A percentile compares a stretch with the other conserved stretches of the same genome.
These are phyloP conservation scores for Simplicillium sp. DNA, from an alignment of 2,329 filamentous ascomycete species.

Conservation along the genomic window DNA sequence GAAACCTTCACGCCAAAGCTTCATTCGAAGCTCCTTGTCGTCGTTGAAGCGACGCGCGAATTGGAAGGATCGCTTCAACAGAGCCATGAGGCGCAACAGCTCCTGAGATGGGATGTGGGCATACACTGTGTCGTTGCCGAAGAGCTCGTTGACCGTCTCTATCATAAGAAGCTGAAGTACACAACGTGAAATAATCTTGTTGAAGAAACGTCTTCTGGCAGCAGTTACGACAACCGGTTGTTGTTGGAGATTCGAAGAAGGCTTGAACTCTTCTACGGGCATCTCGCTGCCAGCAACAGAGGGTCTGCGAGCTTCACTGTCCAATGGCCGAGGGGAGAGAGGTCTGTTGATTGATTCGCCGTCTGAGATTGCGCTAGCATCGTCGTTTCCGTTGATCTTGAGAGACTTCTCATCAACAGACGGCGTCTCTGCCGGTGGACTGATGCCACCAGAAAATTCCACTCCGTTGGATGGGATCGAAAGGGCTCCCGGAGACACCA, in stretches of 20 bases:
- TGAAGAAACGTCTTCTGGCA: slow-evolving; percentile 90
- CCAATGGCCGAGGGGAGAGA: slow-evolving; percentile 17
- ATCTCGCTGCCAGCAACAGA: slow-evolving; percentile 24
- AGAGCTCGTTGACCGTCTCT: slow-evolving; percentile 96
- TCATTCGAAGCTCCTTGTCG: slow-evolving; percentile 89
- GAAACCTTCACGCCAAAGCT: slow-evolving; percentile 93
- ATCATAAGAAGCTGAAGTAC: slow-evolving; percentile 98
- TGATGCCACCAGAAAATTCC: slow-evolving; percentile 37
- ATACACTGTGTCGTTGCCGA: slow-evolving; percentile 95
- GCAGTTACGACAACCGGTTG: slow-evolving; percentile 89
- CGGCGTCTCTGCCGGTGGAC: slow-evolving; percentile 26
- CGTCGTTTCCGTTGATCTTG: slow-evolving; percentile 48
- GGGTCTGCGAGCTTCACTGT: slow-evolving; percentile 23
- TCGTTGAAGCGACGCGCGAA: slow-evolving; percentile 98
- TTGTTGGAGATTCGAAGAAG: slow-evolving; percentile 66
- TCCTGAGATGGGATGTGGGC: slow-evolving; percentile 83
- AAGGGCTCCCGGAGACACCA: slow-evolving; percentile 41
- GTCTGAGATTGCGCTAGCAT: slow-evolving; percentile 21
- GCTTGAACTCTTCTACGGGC: slow-evolving; percentile 78
- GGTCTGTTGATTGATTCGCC: slow-evolving; percentile 21
- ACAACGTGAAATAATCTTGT: slow-evolving; percentile 97
- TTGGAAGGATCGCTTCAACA: slow-evolving; percentile 91
- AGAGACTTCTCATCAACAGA: slow-evolving; percentile 45
- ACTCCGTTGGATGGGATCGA: slow-evolving; percentile 42
- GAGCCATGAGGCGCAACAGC: slow-evolving; percentile 81